These are phyloP conservation scores for Plasmodium gonderi DNA, from an alignment of 169 alveolate species.

Conservation along the genomic window DNA sequence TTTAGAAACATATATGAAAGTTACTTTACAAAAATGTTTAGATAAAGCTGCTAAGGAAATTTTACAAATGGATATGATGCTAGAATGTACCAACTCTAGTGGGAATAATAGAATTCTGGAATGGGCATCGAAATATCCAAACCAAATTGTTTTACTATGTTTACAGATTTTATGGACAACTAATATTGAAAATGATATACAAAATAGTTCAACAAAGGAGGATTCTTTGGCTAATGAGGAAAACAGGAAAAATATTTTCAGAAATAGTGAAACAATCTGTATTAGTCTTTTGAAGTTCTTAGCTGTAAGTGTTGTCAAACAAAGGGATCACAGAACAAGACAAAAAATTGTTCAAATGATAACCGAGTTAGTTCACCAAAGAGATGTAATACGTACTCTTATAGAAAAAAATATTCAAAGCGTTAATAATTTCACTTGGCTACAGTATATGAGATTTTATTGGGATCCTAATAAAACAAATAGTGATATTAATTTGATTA, in stretches of 20 bases:
- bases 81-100: slow-evolving; percentile 33
- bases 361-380: slow-evolving; percentile 96
- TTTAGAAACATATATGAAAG: slow-evolving; percentile 87
- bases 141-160: slow-evolving; percentile 90
- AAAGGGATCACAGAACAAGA: slow-evolving; percentile 89
- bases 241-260: slow-evolving; percentile 68
- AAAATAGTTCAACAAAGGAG: not conserved
- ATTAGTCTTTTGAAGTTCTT: slow-evolving; percentile 84
- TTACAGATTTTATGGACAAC: slow-evolving; percentile 91
- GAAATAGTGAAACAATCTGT: slow-evolving; percentile 81
- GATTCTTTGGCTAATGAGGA: slow-evolving; percentile 20
- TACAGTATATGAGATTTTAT: slow-evolving; percentile 96
- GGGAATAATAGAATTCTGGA: slow-evolving; percentile 59
- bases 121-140: slow-evolving; percentile 87
- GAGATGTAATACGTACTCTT: slow-evolving; percentile 94
- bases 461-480: slow-evolving; percentile 86
- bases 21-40: slow-evolving; percentile 87
- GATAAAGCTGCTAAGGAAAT: slow-evolving; percentile 88
- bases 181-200: slow-evolving; percentile 84
- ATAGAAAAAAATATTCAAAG: slow-evolving; percentile 72
- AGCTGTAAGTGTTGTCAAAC: slow-evolving; percentile 93
- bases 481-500: slow-evolving; percentile 76
- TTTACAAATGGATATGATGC: slow-evolving; percentile 76
- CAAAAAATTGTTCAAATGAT: slow-evolving; percentile 93
- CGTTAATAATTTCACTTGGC: slow-evolving; percentile 93